Base-by-base conservation (phyloP, 78 protist genomes). In the Dictyostelium intermedium region DNA sequence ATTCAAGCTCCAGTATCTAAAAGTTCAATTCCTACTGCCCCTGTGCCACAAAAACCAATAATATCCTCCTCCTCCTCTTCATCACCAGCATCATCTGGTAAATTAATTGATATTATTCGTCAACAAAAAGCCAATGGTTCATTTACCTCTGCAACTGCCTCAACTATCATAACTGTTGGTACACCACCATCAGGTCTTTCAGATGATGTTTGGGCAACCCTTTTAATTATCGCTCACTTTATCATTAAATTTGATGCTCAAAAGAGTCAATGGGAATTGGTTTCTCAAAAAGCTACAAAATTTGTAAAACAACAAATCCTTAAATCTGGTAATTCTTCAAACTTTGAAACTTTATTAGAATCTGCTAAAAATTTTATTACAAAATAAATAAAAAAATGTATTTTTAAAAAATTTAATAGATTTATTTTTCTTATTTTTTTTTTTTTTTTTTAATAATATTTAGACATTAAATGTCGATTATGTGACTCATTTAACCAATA, bases 81-180 rank as follows among this genome's bases (percentile, higher is more conserved):
- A 79, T 25, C 84, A 30, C 4, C 63, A 79, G 0, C 72, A 79
- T 7, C 70, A 50, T 2, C 9, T 0, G 5, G 4, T 11, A 2
- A 9, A 6, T n/a, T 78, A 39, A 47, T 89, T 60, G 82, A 89
- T 34, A 16, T 89, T 4, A 80, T 89, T 50, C 35, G 78, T 34
- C n/a, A 43, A 39, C 94, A 89, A 80, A 89, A 80, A 69, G 94
- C 94, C 1, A 89, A 89, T 80, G 94, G 94, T n/a, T 79, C 86
- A 43, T 89, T 84, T 80, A 77, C 50, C 18, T 43, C 18, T 16
- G 9, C 84, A 3, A 6, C 74, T 9, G 56, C 41, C 10, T 0
- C 34, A 66, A 23, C 2, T 8, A 16, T 34, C 23, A 6, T 34
- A 9, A n/a, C 1, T 2, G 3, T 10, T 34, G 35, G n/a, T 53